Base-by-base conservation (phyloP, 2,329 filamentous ascomycete species). In the Pseudogymnoascus sp. region DNA sequence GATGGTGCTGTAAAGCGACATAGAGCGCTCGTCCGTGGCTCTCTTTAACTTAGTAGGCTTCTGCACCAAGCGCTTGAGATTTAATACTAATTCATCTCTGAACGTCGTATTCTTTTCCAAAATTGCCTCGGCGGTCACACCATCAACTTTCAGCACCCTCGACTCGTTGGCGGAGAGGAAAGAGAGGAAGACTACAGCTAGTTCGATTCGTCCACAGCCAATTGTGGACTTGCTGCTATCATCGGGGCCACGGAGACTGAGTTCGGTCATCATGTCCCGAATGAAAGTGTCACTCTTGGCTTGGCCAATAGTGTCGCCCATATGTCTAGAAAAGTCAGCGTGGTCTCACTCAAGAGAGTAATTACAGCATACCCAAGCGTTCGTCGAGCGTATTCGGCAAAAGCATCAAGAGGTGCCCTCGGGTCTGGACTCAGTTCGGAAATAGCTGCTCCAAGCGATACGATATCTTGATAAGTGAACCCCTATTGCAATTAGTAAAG, bases 381-480 rank as follows among this genome's bases (percentile, higher is more conserved):
- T 39, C 67, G 62, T n/a, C 62, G 62, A 33, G 61, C 65, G 27
- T 72, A 61, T 37, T 72, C 66, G 60, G 67, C 67, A 36, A 70
- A 66, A 10, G 69, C 60, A 15, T 63, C 45, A 7, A 71, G 60
- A 58, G 61, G 62, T 18, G 63, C 42, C 36, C 62, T 33, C 9
- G 33, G 60, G 18, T 60, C 27, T 3, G 55, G 29, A 9, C 65
- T 58, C 7, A 60, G 29, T 8, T 62, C 42, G n/a, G 60, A 52
- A 10, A 71, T 61, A 4, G 60, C 29, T 58, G 70, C 62, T 5
- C 72, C 75, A 15, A 77, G 59, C 3, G 65, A 61, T 8, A 74
- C 69, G 5, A 78, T 63, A 15, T 76, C 69, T 12, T 71, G 65
- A 59, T 76, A 83, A 1, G 64, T 68, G 72, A 82, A 77, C 0